Base-by-base conservation (phyloP, 129 eudicot genomes). In the Saussurea involucrata region DNA sequence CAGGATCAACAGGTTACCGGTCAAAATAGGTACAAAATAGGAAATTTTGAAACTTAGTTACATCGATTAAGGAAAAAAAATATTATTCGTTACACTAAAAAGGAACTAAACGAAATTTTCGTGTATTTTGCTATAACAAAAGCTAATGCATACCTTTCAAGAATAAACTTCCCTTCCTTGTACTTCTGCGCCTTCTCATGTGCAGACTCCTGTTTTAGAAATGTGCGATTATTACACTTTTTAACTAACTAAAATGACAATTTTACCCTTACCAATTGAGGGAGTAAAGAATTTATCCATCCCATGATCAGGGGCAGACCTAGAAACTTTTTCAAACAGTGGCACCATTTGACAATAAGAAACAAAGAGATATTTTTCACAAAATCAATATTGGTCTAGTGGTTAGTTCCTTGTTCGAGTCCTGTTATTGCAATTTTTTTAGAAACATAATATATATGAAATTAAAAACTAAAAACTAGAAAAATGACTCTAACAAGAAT, bases 111-210 rank as follows among this genome's bases (percentile, higher is more conserved):
- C 8, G 1, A 15, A 17, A 4, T 8, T 53, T 49, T 49, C 5
- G 21, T 49, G 20, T 21, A 49, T 15, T 49, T 49, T 15, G 1
- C 21, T 21, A 20, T 0, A 28, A 40, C 13, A 66, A n/a, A 80
- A 6, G 3, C 24, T 32, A 31, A 24, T 60, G 28, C 73, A 5
- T 53, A 58, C 96, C 96, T 92, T 82, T 92, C 97, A 1, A 92
- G 85, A 73, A 92, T 89, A 63, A 78, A 89, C 80, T 85, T 90
- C 34, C 96, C 98, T 74, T 86, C 96, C 86, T 92, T 90, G 89
- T 92, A 92, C 84, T 88, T 85, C 73, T 90, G 89, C 74, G 40
- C 24, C 84, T 84, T 81, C 57, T 90, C 98, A 42, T 76, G 79
- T 3, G 98, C 94, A 79, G 87, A 81, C 83, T 85, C 90, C 96